Evolutionary conservation across 1,284 basidiomycete species (phyloP), one percentile per base, ranked within the genome.

Genomic region (Tilletiopsis washingtonensis): DNA sequence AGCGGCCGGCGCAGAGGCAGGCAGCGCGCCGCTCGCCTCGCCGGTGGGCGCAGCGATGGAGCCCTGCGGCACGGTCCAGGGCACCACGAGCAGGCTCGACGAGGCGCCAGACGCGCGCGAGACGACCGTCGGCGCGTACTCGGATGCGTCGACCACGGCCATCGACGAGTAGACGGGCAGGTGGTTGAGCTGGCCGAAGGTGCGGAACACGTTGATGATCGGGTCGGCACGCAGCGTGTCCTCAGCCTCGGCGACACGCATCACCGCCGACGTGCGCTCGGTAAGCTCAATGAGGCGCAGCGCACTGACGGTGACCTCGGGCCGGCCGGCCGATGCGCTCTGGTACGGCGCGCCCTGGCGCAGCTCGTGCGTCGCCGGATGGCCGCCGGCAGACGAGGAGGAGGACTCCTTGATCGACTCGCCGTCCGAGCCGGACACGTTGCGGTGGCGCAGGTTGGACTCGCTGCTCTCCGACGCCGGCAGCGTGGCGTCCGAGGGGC

Each of bases 261-360:
- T 80, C 25, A 93, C 84, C 0, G 86, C 86, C 7, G 86, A 89
- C 0, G 88, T 87, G 56, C 90, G 84, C 46, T 84, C 84, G 6
- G 88, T 86, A 47, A 94, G 79, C 69, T 91, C 90, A 41, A 69
- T 59, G 3, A 67, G 56, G 17, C 66, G 59, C 23, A 69, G 51
- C 5, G 66, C 64, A 21, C 63, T 59, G 47, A 68, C 53, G 34
- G 51, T 57, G 41, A 66, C 61, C 43, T 57, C 48, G 20, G 57
- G 56, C 23, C 20, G 15, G 29, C 6, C 29, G 25, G 40, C 14
- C 21, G 40, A 23, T 7, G 23, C 14, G 29, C 29, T 6, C n/a
- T n/a, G n/a, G n/a, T n/a, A n/a, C 9, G 29, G 29, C 9, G 9
- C n/a, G 29, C 29, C n/a, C 9, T n/a, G 9, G 29, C 29, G 29